Conservation (phyloP, 2,329 filamentous ascomycete species). For the Arthroderma sp. region DNA sequence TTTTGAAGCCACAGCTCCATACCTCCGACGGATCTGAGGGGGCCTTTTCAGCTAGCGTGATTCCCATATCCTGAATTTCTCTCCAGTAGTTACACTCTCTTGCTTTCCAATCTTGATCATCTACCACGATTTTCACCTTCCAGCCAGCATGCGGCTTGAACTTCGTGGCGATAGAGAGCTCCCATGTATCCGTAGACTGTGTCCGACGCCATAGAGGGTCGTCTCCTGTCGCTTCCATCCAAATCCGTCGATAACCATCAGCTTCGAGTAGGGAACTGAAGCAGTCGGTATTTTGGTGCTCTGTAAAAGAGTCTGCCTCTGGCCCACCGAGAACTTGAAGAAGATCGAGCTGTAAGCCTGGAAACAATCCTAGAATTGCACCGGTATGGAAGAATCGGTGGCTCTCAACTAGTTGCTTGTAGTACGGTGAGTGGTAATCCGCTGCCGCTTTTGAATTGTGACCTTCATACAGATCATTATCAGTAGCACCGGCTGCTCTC, state of each 20-base stretch:
- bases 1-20: background rate
- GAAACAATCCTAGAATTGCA: constrained; percentile 1
- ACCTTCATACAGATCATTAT: background rate
- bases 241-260: background rate
- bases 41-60: background rate
- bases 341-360: constrained; percentile 1
- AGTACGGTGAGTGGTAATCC: too few relatives aligned
- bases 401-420: background rate
- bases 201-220: background rate
- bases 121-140: background rate
- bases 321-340: background rate
- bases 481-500: background rate
- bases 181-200: background rate
- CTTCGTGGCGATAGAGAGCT: background rate
- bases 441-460: too few relatives aligned
- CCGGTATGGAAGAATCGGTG: background rate
- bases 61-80: background rate
- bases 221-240: constrained; percentile 1
- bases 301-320: background rate
- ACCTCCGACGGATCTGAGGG: background rate
- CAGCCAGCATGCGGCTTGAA: constrained; percentile 1
- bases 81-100: background rate
- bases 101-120: background rate
- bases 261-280: constrained; percentile 1
- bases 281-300: background rate